phyloP scores from a whole-genome alignment of 352 stramenopile species.

The Phytophthora multivora region DNA sequence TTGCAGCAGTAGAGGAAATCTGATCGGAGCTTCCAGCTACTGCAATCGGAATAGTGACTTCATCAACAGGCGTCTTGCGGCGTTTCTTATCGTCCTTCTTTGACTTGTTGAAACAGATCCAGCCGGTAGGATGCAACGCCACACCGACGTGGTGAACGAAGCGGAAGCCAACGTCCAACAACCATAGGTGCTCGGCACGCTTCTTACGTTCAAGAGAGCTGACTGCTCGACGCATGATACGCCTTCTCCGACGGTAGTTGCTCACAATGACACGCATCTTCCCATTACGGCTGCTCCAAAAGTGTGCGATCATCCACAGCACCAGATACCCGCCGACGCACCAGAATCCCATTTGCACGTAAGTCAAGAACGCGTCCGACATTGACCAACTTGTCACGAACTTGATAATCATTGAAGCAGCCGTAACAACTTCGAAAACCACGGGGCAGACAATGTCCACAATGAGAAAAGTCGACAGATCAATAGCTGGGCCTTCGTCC shows the following conservation, averaged over 20 bases:
- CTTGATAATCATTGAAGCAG: constrained; percentile 51
- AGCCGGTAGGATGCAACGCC: constrained; percentile 49
- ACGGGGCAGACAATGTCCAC: constrained; percentile 79
- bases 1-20: constrained; percentile 7
- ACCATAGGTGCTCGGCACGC: constrained; percentile 67
- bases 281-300: constrained; percentile 79
- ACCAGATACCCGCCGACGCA: constrained; percentile 58
- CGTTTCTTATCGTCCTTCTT: constrained; percentile 25
- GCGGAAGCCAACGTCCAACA: constrained; percentile 79
- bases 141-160: constrained; percentile 66
- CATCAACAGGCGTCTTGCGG: constrained; percentile 21
- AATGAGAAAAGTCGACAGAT: constrained; percentile 75
- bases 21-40: constrained; percentile 14
- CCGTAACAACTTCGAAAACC: constrained; percentile 68
- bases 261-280: constrained; percentile 80
- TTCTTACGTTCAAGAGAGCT: constrained; percentile 60
- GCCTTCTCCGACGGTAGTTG: constrained; percentile 71
- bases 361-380: constrained; percentile 68
- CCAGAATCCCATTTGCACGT: constrained; percentile 77
- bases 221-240: constrained; percentile 57
- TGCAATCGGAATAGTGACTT: constrained; percentile 38
- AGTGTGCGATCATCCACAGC: constrained; percentile 76
- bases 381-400: constrained; percentile 60
- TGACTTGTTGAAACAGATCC: constrained; percentile 27
- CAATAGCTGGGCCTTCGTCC: constrained; percentile 62